A percentile compares a stretch with the other conserved stretches of the same genome.
phyloP scores from a whole-genome alignment of 257 asterid species.

The Petrea volubilis region DNA sequence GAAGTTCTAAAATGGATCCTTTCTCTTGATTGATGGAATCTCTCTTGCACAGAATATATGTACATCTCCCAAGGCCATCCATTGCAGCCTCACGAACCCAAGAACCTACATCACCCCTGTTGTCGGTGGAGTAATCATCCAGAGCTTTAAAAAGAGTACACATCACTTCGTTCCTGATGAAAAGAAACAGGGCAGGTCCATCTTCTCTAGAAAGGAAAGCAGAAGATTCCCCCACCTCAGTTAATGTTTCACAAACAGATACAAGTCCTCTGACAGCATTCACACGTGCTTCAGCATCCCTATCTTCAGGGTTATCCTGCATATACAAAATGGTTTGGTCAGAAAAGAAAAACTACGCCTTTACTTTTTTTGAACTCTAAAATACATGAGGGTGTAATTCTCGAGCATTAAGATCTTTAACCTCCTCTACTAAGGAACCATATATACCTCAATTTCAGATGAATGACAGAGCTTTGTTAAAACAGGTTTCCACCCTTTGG shows the following conservation, averaged over 20 bases:
- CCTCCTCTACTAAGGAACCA: conserved; percentile 26
- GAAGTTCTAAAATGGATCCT: conserved; percentile 30
- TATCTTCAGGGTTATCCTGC: conserved; percentile 83
- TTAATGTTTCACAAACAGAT: conserved; percentile 72
- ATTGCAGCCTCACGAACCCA: conserved; percentile 99
- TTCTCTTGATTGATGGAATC: conserved; percentile 36
- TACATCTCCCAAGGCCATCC: conserved; percentile 86
- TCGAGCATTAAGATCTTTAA: conserved; percentile 3
- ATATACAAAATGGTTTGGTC: conserved; percentile 22
- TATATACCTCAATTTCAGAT: conserved; percentile 78
- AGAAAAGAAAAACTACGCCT: conserved; percentile 14
- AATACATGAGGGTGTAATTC: conserved; percentile 6
- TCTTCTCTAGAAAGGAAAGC: conserved; percentile 54
- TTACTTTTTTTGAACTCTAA: neutral
- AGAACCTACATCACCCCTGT: conserved; percentile 97
- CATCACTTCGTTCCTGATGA: conserved; percentile 77
- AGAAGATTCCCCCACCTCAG: conserved; percentile 44
- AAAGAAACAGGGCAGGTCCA: conserved; percentile 43
- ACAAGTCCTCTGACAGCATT: conserved; percentile 89
- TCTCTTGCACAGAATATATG: conserved; percentile 76
- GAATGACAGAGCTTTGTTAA: conserved; percentile 68
- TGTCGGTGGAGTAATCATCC: conserved; percentile 94
- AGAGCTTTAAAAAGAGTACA: conserved; percentile 74
- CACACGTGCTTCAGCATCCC: conserved; percentile 95
- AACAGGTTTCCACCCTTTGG: conserved; percentile 67